These are phyloP conservation scores for Eimeria sp. DNA, from an alignment of 169 alveolate species.

Conservation along the genomic window DNA sequence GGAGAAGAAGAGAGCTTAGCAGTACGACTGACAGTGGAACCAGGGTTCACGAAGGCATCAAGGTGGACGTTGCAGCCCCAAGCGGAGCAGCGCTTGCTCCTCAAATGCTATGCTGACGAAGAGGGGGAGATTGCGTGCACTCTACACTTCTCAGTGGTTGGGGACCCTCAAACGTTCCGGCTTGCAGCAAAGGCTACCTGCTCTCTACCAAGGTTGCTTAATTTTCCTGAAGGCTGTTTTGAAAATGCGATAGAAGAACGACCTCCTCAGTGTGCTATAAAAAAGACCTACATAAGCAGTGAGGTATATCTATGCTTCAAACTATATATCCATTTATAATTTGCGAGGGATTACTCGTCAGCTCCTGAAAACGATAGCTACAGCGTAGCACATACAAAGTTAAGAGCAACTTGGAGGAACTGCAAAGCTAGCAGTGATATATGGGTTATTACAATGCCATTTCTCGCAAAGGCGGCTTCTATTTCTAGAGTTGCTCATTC, in stretches of 20 bases:
- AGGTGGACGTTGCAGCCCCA: slow-evolving; percentile 78
- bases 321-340: not conserved
- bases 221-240: slow-evolving; percentile 72
- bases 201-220: slow-evolving; percentile 60
- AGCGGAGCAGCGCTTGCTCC: slow-evolving; percentile 63
- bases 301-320: slow-evolving; percentile 22
- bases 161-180: slow-evolving; percentile 45
- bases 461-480: not conserved
- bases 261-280: not conserved
- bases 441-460: not conserved
- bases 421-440: not conserved
- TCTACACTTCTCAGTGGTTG: slow-evolving; percentile 70
- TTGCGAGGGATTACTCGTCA: not conserved
- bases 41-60: slow-evolving; percentile 49
- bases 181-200: slow-evolving; percentile 65
- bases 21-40: slow-evolving; percentile 51
- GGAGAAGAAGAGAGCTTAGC: slow-evolving; percentile 66
- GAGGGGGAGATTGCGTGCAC: slow-evolving; percentile 38
- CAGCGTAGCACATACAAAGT: not conserved
- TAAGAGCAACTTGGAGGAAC: not conserved
- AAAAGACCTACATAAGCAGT: slow-evolving; percentile 25
- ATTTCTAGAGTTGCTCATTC: not conserved
- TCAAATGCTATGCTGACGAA: slow-evolving; percentile 66
- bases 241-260: slow-evolving; percentile 42
- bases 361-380: not conserved